Evolutionary conservation across 1,139 yeast genomes (phyloP).

Genomic region (Zygoascus sp.): DNA sequence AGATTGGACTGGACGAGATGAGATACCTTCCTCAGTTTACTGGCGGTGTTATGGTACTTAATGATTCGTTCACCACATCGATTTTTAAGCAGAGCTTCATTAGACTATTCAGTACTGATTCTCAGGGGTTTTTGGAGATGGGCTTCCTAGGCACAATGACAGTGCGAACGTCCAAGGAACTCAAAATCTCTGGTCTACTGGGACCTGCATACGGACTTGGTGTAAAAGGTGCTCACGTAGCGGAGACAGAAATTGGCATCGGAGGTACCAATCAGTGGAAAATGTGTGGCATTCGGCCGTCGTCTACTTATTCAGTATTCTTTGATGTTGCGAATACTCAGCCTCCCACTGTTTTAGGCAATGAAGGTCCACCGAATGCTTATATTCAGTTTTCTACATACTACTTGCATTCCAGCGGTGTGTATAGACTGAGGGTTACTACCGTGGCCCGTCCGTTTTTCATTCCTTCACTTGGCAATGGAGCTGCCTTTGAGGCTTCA

Average conservation of each 20-base stretch:
- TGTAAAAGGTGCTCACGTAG: conserved; percentile 54
- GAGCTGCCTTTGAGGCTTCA: conserved; percentile 31
- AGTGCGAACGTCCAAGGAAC: conserved; percentile 77
- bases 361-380: conserved; percentile 35
- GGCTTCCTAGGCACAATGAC: conserved; percentile 69
- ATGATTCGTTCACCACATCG: conserved; percentile 92
- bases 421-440: conserved; percentile 60
- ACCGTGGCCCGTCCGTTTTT: conserved; percentile 19
- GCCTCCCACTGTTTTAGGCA: conserved; percentile 40
- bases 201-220: conserved; percentile 63
- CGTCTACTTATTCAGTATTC: conserved; percentile 79
- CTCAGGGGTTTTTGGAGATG: conserved; percentile 71
- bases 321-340: conserved; percentile 58
- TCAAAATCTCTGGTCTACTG: conserved; percentile 82
- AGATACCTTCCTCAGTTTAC: conserved; percentile 73
- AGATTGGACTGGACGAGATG: conserved; percentile 94
- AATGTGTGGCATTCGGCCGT: conserved; percentile 77
- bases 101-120: conserved; percentile 76
- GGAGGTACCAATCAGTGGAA: conserved; percentile 91
- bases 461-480: conserved; percentile 22
- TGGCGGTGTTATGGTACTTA: conserved; percentile 81
- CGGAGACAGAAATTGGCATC: conserved; percentile 89
- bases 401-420: conserved; percentile 54
- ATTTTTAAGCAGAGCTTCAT: conserved; percentile 88
- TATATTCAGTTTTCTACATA: conserved; percentile 63